A percentile compares a stretch with the other conserved stretches of the same genome.
These are phyloP conservation scores for Cordyceps tenuipes DNA, from an alignment of 2,329 filamentous ascomycete species.

Conservation along the genomic window DNA sequence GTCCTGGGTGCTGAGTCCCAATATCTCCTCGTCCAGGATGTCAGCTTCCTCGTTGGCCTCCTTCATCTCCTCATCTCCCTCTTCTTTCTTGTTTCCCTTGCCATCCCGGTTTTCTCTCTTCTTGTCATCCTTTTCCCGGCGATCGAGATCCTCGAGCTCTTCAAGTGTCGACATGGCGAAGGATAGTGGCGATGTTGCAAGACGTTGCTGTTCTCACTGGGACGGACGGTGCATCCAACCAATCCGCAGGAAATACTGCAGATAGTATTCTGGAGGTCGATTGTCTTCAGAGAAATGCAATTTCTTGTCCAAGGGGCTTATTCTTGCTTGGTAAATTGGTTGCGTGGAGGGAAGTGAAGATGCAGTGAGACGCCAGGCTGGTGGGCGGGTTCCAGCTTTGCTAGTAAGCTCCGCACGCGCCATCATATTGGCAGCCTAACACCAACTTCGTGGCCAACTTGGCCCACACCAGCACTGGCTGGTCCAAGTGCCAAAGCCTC, in stretches of 20 bases:
- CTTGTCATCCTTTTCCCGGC: constrained; percentile 67
- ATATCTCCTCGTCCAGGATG: constrained; percentile 85
- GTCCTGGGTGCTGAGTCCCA: constrained; percentile 87
- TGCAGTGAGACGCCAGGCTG: not conserved
- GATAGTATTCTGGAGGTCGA: not conserved
- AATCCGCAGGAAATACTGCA: not conserved
- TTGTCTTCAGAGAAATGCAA: not conserved
- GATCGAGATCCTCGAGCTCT: constrained; percentile 84
- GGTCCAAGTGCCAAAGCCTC: not conserved
- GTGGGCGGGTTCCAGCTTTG: constrained; percentile 1
- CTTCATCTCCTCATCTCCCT: constrained; percentile 84
- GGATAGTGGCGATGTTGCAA: not conserved
- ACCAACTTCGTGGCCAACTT: not conserved
- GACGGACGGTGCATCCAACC: not conserved
- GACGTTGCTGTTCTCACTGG: not conserved
- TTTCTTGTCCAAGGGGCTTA: not conserved
- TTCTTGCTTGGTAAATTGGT: constrained; percentile 4
- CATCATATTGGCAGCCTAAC: constrained; percentile 10
- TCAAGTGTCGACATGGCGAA: constrained; percentile 71
- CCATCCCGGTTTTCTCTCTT: constrained; percentile 27
- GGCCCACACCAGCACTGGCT: not conserved
- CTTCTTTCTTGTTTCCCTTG: constrained; percentile 38
- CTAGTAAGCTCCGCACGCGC: constrained; percentile 10
- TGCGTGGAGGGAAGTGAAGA: constrained; percentile 2
- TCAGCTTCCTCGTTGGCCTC: constrained; percentile 63